Base-by-base conservation (phyloP, 768 basidiomycete genomes). In the Mycena sanguinolenta region DNA sequence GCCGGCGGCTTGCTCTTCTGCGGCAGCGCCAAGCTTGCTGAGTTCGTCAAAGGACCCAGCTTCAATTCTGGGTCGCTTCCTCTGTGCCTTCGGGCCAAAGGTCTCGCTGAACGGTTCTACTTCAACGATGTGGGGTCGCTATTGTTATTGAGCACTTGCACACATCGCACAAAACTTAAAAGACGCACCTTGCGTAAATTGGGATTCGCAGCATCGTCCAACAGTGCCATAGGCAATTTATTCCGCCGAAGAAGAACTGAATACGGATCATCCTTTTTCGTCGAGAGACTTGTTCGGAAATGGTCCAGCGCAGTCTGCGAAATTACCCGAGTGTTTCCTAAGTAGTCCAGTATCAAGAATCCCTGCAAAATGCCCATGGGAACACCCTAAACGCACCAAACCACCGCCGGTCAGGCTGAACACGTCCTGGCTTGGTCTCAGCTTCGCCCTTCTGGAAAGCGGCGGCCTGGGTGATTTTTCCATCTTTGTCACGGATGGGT, bases 281-380 rank as follows among this genome's bases (percentile, higher is more conserved):
- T 85, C 27, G 89, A 86, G 53, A 99, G 88, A 76, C 94, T 95
- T 17, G 94, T 95, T 60, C 97, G 86, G 84, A 99, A 99, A 81
- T 98, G 98, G 77, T 98, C 96, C 75, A 99, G 84, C 17, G 97
- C 97, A 28, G 91, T 93, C 79, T 99, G 97, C 25, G 95, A 96
- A 77, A 99, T 98, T 39, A 98, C 97, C 78, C 98, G 86, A n/a
- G 98, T 99, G 81, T 99, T 99, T 50, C 97, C 96, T 97, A 34
- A 53, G 16, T 39, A 53, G 16, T 39, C 17, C 36, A 58, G 8
- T 58, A 58, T 38, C 21, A 16, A 23, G 0, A 54, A 5, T 9
- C n/a, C 14, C 23, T 38, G 6, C n/a, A 32, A 34, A 39, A 39
- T 39, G 6, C n/a, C 34, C 12, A 36, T 55, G 17, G n/a, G 34